Base-by-base conservation (phyloP, 306 rosid genomes). In the Quercus glauca region DNA sequence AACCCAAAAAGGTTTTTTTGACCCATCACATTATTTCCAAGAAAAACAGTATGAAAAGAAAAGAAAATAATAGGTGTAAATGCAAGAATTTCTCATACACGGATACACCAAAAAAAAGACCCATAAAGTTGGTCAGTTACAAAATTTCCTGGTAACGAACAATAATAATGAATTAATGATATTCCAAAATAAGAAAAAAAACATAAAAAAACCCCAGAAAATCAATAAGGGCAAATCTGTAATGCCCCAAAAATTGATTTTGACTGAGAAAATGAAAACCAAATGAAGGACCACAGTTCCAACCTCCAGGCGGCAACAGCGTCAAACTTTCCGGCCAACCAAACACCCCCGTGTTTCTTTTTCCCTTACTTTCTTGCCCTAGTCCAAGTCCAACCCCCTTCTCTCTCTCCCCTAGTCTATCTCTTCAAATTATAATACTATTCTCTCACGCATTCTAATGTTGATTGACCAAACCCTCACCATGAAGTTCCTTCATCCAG, bases 301-400 rank as follows among this genome's bases (percentile, higher is more conserved):
- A 12, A 78, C 10, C 8, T 6, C 1, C 20, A 12, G 80, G 80
- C 69, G 43, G 76, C 81, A 19, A 65, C 37, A 71, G 73, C 81
- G 86, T 84, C 90, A 81, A 78, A 78, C 70, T 69, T 76, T 74
- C 76, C 80, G 84, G 81, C 87, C 78, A 87, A 78, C 79, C 82
- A 74, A 55, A 74, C 84, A 3, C 52, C 57, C 64, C 33, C 67
- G 4, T 35, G 45, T 2, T 37, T 2, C 45, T 37, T 49, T 49
- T 1, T 12, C 70, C 17, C 17, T 6, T 12, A 13, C 20, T 20
- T 57, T 20, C 25, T 57, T 7, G 63, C 63, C 29, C 29, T 18
- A 13, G 69, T 63, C 69, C 20, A 63, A 63, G 69, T 26, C 41
- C 29, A 31, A 28, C 5, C 12, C 0, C 37, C 2, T 20, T 0